Evolutionary conservation across 768 basidiomycete species (phyloP), one percentile per base, ranked within the genome.

Genomic region (Tremella yokohamensis): DNA sequence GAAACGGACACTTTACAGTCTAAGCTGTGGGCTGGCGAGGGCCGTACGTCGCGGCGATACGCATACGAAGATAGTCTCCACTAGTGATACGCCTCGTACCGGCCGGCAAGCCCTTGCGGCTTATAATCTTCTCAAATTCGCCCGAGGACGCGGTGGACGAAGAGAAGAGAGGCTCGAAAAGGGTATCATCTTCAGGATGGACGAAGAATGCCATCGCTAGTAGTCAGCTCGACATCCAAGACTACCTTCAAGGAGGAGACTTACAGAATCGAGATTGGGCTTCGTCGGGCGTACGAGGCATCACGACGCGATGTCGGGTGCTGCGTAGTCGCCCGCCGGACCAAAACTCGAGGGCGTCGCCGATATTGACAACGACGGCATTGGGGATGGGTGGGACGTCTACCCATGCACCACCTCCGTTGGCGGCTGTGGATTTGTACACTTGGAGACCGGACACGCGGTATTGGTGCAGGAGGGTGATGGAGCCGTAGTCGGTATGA

Each of bases 191-290:
- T 15, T 61, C 66, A 7, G 68, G 63, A 15, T 70, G 68, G 45
- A 68, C 40, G 51, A 70, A 70, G 52, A 58, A 70, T 22, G 67
- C 68, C 15, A 68, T 68, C 7, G 68, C 58, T 59, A n/a, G 26
- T 3, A n/a, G 42, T 45, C 42, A 22, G n/a, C 22, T 11, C 39
- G 39, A 11, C 39, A 40, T 40, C 39, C 4, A 9, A 2, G 34
- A 15, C 48, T 16, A 51, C 12, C 24, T 16, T n/a, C 20, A 19
- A 1, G 16, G 39, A 18, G 13, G 11, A 24, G 19, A 59, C 58
- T 8, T 39, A 54, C 58, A 70, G 52, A 61, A 64, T 42, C 68
- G 45, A 4, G 64, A 49, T 3, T 34, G 57, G 11, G 53, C 57
- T 18, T 56, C 61, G 8, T 40, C 49, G n/a, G 25, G 9, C 9